phyloP scores from a whole-genome alignment of 2,329 filamentous ascomycete species.

The Aotearoamyces nothofagi region DNA sequence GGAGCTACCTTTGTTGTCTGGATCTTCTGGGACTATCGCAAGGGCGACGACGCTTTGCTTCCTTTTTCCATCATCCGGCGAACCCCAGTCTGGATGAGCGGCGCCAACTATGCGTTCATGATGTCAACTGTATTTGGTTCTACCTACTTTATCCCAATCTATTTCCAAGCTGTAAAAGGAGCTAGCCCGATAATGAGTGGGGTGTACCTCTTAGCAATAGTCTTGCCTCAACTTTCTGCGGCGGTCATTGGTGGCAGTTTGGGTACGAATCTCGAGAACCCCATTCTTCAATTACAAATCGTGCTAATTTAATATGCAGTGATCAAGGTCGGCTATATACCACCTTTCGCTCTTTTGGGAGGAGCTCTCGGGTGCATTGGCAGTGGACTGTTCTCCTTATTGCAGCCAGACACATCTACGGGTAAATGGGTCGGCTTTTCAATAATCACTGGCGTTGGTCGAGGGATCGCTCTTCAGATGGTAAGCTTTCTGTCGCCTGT shows the following conservation, averaged over 20 bases:
- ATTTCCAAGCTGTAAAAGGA: conserved; percentile 15
- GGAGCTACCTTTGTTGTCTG: conserved; percentile 7
- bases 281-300: no score
- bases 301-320: conserved; percentile 1
- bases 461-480: background rate
- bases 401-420: background rate
- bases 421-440: conserved; percentile 4
- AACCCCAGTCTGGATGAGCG: conserved; percentile 6
- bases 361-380: conserved; percentile 1
- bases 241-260: background rate
- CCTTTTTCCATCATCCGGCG: conserved; percentile 5
- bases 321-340: conserved; percentile 3
- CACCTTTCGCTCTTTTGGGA: background rate
- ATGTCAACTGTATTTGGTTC: background rate
- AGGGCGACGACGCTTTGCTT: conserved; percentile 11
- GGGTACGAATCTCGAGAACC: background rate
- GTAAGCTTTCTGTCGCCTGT: no score
- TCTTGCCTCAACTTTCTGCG: conserved; percentile 14
- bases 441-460: conserved; percentile 34
- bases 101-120: conserved; percentile 2
- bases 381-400: conserved; percentile 2
- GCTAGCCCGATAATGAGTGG: conserved; percentile 8
- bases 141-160: conserved; percentile 10
- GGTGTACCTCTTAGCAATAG: conserved; percentile 16
- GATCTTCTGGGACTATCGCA: conserved; percentile 6